Percentiles rank a stretch among this genome's conserved stretches.
Evolutionary conservation across 306 rosid species (phyloP).

Genomic region (Dryas drummondii): DNA sequence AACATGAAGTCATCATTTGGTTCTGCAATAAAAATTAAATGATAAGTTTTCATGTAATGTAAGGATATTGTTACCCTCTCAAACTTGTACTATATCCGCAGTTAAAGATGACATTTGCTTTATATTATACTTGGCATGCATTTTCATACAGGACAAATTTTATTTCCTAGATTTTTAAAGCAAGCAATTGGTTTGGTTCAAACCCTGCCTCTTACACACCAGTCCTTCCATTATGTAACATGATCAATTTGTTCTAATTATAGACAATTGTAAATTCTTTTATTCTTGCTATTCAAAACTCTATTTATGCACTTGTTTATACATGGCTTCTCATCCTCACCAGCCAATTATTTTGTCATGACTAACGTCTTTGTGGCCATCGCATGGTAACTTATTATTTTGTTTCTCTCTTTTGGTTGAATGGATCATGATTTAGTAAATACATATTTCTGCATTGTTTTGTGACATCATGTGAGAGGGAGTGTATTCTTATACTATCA

Average conservation of each 20-base stretch:
- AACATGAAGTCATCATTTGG: not conserved
- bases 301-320: slow-evolving; percentile 1
- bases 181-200: not conserved
- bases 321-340: not conserved
- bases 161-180: not conserved
- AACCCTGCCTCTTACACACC: not conserved
- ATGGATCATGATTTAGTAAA: not conserved
- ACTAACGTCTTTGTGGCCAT: not conserved
- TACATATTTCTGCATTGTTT: not conserved
- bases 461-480: not conserved
- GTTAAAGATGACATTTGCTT: not conserved
- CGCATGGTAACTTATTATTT: not conserved
- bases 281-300: not conserved
- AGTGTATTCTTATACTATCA: not conserved
- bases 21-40: not conserved
- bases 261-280: not conserved
- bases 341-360: not conserved
- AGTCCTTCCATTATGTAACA: not conserved
- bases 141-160: not conserved
- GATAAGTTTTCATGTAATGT: not conserved
- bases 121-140: not conserved
- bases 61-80: not conserved
- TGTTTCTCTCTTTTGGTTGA: not conserved
- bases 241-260: not conserved
- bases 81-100: not conserved